These are phyloP conservation scores for Sporothrix curviconia DNA, from an alignment of 2,329 filamentous ascomycete genomes.

Conservation along the genomic window DNA sequence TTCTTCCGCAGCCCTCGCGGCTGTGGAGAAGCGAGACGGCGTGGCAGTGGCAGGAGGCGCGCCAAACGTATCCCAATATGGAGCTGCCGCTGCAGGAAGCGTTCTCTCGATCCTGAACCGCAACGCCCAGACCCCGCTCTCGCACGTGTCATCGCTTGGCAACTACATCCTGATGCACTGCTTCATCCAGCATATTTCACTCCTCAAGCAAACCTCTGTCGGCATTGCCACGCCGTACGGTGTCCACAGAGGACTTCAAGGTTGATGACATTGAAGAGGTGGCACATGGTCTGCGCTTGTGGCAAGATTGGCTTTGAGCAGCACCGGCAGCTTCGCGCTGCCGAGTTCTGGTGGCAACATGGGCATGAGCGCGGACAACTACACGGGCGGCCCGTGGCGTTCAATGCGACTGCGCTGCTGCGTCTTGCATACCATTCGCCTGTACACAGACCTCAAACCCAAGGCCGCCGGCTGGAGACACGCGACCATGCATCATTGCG, in stretches of 20 bases:
- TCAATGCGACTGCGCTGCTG: slow-evolving; percentile 57
- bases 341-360: slow-evolving; percentile 35
- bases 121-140: slow-evolving; percentile 40
- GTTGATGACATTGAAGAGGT: slow-evolving; percentile 52
- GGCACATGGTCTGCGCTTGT: slow-evolving; percentile 48
- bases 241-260: slow-evolving; percentile 43
- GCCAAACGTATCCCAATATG: slow-evolving; percentile 42
- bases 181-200: slow-evolving; percentile 64
- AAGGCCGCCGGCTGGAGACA: slow-evolving; percentile 57
- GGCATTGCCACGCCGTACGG: slow-evolving; percentile 43
- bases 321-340: slow-evolving; percentile 44
- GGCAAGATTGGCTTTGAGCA: slow-evolving; percentile 55
- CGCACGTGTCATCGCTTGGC: slow-evolving; percentile 52
- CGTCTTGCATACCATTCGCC: slow-evolving; percentile 57
- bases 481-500: slow-evolving; percentile 57
- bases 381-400: slow-evolving; percentile 55
- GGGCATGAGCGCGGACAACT: neutral
- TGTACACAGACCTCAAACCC: slow-evolving; percentile 59
- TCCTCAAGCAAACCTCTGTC: slow-evolving; percentile 58
- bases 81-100: slow-evolving; percentile 53
- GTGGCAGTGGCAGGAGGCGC: slow-evolving; percentile 55
- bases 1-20: slow-evolving; percentile 47
- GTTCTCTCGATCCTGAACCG: slow-evolving; percentile 49
- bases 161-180: slow-evolving; percentile 68
- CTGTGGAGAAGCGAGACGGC: slow-evolving; percentile 52